Evolutionary conservation across 495 filamentous ascomycete species (phyloP).

Genomic region (Viridothelium virens): DNA sequence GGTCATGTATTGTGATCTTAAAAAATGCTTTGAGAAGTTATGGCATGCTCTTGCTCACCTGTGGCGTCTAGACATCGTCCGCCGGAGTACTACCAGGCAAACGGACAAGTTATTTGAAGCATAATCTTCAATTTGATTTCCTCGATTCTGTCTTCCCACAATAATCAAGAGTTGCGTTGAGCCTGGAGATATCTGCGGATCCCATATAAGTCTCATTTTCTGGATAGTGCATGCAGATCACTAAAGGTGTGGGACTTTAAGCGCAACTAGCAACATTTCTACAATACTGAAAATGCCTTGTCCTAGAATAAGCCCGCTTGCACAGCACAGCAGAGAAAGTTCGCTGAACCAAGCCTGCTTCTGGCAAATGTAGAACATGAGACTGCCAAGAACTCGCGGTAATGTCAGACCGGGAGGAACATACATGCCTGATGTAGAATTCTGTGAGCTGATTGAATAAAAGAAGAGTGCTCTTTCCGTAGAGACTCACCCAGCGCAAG

Average conservation of each 20-base stretch:
- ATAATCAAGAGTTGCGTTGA: background rate
- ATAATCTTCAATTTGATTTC: background rate
- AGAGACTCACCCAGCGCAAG: background rate
- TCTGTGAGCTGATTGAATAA: background rate
- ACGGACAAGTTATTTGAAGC: background rate
- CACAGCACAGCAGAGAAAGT: background rate
- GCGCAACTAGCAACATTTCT: background rate
- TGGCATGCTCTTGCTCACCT: background rate
- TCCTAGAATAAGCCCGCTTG: background rate
- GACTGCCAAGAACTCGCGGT: background rate
- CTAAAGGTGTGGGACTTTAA: background rate
- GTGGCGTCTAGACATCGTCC: background rate
- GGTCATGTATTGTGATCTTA: background rate
- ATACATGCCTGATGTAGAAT: background rate
- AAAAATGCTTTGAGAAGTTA: background rate
- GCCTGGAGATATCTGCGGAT: background rate
- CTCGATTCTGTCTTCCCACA: background rate
- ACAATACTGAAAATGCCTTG: background rate
- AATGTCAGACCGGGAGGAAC: background rate
- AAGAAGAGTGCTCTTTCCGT: background rate
- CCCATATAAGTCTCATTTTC: background rate
- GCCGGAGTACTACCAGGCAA: background rate
- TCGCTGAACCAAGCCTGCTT: background rate
- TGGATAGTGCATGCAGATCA: background rate
- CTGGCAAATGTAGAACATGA: background rate